Base-by-base conservation (phyloP, 2,329 filamentous ascomycete species). In the Daldinia sp. region DNA sequence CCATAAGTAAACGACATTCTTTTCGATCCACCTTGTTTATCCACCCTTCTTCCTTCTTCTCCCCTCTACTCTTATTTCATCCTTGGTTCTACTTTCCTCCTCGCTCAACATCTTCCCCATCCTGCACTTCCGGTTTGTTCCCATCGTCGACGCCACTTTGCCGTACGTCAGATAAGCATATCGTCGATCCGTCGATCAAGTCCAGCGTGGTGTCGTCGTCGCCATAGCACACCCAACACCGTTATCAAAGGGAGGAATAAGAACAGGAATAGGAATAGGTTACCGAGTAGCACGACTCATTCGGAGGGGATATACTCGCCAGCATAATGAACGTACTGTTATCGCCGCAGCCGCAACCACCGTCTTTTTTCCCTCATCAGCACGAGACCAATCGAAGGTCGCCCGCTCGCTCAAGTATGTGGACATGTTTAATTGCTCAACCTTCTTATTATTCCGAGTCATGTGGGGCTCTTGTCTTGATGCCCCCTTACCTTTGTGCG, bases 321-420 rank as follows among this genome's bases (percentile, higher is more conserved):
- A 51, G 34, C 61, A 67, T 50, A 59, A 90, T 90, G 87, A 88
- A 88, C 76, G 81, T 87, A 74, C 75, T 89, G 76, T 76, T 89
- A 67, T 83, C 85, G 72, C 83, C 85, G 70, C 85, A 88, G 74
- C 85, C 85, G 70, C 85, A 88, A 74, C 85, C 85, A 54, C 80
- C 65, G 50, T 63, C 85, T 62, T 79, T 84, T 69, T 85, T 88
- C 71, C 82, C 83, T 73, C 83, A 85, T 70, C 84, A 85, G 68
- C 83, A 86, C 82, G 84, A 87, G 72, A 78, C 79, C 64, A 77
- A 79, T 68, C 82, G 83, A 68, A 80, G 81, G 67, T 87, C 84
- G 62, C 83, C 83, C 49, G 80, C 82, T 67, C 81, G 85, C 72
- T 81, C 82, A 63, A 77, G 86, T 88, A 80, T 73, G 85, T 82